Base-by-base conservation (phyloP, 345 rosid species). In the Raphanus raphanistrum region DNA sequence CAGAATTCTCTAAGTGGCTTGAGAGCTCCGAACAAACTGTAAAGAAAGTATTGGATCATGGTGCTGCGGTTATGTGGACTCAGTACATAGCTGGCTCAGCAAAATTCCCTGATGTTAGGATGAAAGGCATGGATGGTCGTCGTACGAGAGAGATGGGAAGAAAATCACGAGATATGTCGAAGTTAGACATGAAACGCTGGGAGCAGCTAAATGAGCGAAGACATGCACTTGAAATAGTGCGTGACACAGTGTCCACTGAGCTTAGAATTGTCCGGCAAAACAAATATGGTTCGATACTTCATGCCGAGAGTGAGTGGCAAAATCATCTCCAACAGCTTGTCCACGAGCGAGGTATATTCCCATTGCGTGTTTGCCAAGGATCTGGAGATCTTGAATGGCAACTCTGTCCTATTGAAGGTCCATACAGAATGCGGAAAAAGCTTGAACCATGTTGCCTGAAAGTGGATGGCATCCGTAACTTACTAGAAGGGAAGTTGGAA, bases 251-350 rank as follows among this genome's bases (percentile, higher is more conserved):
- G 98, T 88, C 99, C 74, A 93, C 99, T 64, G 99, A 96, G 85
- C 86, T 96, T 68, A 89, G 99, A 84, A 96, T 96, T 85, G 92
- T 96, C 67, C 93, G 99, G 72, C 98, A 96, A 86, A 96, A 93
- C 80, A 96, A 96, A 84, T 96, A 96, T 82, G 99, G 99, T 63
- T 96, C 97, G 97, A 90, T 96, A 83, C 96, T 96, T 57, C 98
- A 96, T 85, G 99, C 99, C 71, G 99, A 96, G 85, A 96, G 99
- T 33, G 96, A 91, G 86, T 96, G 99, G 99, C 94, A 96, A 81
- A 93, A 87, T 25, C 96, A 89, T 82, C 93, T 96, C 68, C 97
- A 90, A 78, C 97, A 96, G 82, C 92, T 96, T 84, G 89, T 96
- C 50, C 99, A 96, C 71, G 97, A 96, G 81, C 88, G 99, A 13